Evolutionary conservation across 257 asterid genomes (phyloP), one percentile per base, ranked within the genome.

Genomic region (Gentiana macrophylla): DNA sequence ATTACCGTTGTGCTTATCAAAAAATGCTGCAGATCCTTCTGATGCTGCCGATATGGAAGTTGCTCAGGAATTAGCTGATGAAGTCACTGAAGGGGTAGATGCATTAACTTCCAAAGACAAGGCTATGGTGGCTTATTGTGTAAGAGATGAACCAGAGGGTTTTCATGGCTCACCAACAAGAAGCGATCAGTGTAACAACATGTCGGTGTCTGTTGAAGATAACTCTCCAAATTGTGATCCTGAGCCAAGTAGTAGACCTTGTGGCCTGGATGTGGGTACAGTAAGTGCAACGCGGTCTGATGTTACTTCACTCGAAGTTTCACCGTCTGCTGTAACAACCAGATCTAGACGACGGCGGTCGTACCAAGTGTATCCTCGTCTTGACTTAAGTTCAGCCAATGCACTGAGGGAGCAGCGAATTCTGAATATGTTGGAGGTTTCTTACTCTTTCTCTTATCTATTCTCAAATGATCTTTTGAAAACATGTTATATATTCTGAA

Each of bases 381-480:
- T 77, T 67, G 62, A 74, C 32, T 44, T 77, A 51, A 66, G 61
- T 72, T 87, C 83, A 57, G 43, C 71, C 67, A 84, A 76, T 60
- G 62, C 77, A 57, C 77, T 45, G 74, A 84, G 95, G 77, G 97
- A 91, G 83, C 90, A 85, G 62, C 76, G 64, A 63, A 88, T 91
- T 75, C 87, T 84, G 68, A 68, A 83, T 65, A 66, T 84, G 77
- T 80, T 91, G 83, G 84, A 84, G 24, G 24, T 15, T 15, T 15
- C 24, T 15, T 15, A 15, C 24, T 15, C 24, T 15, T 15, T 15
- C 24, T 15, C 24, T 15, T 15, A 15, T 15, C 24, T 15, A 15
- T 15, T 15, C 24, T 15, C 24, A 15, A 15, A 15, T 15, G 24
- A 15, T 15, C 24, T 15, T 15, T 15, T 15, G 24, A 15, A 15